A percentile compares a stretch with the other conserved stretches of the same genome.
Conservation (phyloP, 345 rosid species). For the Linum lewisii region DNA sequence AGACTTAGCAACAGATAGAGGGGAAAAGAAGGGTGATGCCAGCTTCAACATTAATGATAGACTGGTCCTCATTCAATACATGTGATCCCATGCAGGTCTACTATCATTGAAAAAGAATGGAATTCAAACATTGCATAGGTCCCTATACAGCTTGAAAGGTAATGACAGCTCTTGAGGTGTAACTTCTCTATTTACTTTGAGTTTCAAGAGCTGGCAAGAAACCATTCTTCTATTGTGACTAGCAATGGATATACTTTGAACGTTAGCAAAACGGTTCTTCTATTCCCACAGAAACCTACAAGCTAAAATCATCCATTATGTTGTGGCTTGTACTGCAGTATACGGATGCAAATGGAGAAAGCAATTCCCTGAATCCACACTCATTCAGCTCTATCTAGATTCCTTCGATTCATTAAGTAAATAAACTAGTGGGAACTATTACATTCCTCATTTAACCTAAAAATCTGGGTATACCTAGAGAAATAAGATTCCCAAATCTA, state of each 20-base stretch:
- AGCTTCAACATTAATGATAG: too few species aligned
- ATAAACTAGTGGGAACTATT: neutral
- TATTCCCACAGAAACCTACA: neutral
- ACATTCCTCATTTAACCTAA: neutral
- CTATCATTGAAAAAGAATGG: neutral
- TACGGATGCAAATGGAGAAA: neutral
- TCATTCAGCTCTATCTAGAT: neutral
- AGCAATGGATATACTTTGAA: neutral
- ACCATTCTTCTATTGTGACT: neutral
- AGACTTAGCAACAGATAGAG: neutral
- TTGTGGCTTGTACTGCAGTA: neutral
- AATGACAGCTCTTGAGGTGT: neutral
- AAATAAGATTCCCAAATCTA: constrained; percentile 19
- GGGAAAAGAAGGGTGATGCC: neutral
- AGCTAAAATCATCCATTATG: neutral
- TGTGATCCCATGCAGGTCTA: neutral
- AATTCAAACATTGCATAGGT: neutral
- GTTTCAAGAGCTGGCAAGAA: neutral
- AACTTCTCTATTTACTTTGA: neutral
- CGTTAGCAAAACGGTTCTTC: neutral
- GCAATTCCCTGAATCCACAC: neutral
- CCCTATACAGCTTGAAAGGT: neutral
- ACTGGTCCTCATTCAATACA: too few species aligned
- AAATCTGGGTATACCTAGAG: neutral
- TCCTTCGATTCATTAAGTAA: too few species aligned